phyloP scores from a whole-genome alignment of 1,139 yeast species.

The Entelexis sorbosivorans region DNA sequence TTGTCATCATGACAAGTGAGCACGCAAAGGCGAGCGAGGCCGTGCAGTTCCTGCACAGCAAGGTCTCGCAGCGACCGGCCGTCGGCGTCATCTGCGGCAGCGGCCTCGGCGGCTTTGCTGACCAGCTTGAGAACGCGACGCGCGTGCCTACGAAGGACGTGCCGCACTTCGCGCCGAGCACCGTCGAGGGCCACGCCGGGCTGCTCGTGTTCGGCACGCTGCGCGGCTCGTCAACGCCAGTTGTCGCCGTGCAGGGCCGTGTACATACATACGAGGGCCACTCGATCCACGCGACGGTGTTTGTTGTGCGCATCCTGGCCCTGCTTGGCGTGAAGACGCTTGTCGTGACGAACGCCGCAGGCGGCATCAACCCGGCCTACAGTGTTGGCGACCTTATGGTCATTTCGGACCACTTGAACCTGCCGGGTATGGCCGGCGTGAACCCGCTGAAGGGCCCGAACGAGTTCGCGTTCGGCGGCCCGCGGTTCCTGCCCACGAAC shows the following conservation, averaged over 20 bases:
- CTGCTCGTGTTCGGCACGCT: slow-evolving; percentile 58
- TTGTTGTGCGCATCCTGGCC: slow-evolving; percentile 71
- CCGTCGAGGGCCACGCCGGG: slow-evolving; percentile 88
- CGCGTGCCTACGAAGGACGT: slow-evolving; percentile 55
- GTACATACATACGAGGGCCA: slow-evolving; percentile 86
- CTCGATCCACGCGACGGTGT: slow-evolving; percentile 64
- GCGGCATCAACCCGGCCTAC: slow-evolving; percentile 59
- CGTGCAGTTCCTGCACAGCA: slow-evolving; percentile 8
- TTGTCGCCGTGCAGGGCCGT: slow-evolving; percentile 88
- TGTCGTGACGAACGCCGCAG: slow-evolving; percentile 87
- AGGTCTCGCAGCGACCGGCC: background rate
- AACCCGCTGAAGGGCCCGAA: slow-evolving; percentile 88
- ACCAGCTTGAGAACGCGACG: slow-evolving; percentile 38
- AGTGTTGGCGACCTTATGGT: slow-evolving; percentile 87
- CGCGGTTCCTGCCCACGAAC: slow-evolving; percentile 69
- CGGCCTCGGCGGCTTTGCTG: slow-evolving; percentile 80
- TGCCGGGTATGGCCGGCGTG: slow-evolving; percentile 81
- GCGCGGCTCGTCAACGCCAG: slow-evolving; percentile 43
- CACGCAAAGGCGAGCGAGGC: slow-evolving; percentile 17
- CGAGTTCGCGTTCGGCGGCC: slow-evolving; percentile 63
- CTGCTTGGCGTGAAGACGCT: slow-evolving; percentile 49
- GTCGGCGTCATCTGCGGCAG: slow-evolving; percentile 81
- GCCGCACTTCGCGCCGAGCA: slow-evolving; percentile 72
- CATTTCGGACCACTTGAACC: slow-evolving; percentile 73
- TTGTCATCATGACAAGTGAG: slow-evolving; percentile 8